A percentile compares a stretch with the other conserved stretches of the same genome.
These are phyloP conservation scores for Ceratocystis harringtonii DNA, from an alignment of 2,329 filamentous ascomycete genomes.

Conservation along the genomic window DNA sequence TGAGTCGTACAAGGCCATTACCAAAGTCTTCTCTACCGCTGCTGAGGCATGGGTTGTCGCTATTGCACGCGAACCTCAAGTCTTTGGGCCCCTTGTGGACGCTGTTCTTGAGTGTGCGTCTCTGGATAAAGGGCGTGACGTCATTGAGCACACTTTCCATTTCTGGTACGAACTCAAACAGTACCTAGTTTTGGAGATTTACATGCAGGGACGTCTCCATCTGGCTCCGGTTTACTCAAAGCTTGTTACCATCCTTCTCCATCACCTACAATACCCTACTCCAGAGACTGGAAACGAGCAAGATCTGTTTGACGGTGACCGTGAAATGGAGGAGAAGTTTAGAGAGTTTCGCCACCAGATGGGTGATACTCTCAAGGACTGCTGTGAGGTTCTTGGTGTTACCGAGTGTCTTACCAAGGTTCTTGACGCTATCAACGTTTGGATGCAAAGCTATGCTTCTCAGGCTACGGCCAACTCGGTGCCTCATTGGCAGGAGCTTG, in stretches of 20 bases:
- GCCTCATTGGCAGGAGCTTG: conserved; percentile 90
- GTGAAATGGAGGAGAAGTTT: conserved; percentile 93
- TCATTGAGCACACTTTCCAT: conserved; percentile 82
- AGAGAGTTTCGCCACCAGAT: conserved; percentile 91
- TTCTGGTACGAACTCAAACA: conserved; percentile 99
- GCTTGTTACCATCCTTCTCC: conserved; percentile 83
- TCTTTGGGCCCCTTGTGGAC: conserved; percentile 77
- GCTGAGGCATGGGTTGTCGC: conserved; percentile 89
- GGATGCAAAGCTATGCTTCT: conserved; percentile 70
- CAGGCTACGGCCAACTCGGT: conserved; percentile 61
- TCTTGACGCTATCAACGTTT: conserved; percentile 68
- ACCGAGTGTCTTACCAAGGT: conserved; percentile 83
- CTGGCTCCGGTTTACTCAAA: conserved; percentile 72
- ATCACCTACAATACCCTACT: conserved; percentile 73
- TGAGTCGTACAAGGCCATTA: conserved; percentile 76
- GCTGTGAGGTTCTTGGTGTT: conserved; percentile 89
- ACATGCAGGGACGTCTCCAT: conserved; percentile 63
- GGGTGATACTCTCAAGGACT: conserved; percentile 95
- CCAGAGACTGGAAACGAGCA: conserved; percentile 57
- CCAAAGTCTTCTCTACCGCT: conserved; percentile 80
- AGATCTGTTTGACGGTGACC: conserved; percentile 89
- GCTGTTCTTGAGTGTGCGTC: conserved; percentile 82
- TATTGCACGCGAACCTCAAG: conserved; percentile 65
- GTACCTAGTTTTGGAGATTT: conserved; percentile 80
- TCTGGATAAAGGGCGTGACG: conserved; percentile 75